Base-by-base conservation (phyloP, 1,139 yeast genomes). In the Fermentozyma sake region DNA sequence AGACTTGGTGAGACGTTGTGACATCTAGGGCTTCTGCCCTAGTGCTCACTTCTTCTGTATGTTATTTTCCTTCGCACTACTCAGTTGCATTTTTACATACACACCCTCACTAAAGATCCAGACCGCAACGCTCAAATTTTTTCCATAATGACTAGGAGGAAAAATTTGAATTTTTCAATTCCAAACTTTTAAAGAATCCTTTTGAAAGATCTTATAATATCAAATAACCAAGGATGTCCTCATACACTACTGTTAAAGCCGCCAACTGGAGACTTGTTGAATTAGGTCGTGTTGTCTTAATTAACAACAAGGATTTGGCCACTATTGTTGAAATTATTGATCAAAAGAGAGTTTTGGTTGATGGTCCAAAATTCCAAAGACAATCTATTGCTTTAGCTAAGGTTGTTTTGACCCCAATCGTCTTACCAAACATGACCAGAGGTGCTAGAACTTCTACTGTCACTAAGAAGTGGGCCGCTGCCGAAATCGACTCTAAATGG, bases 211-310 rank as follows among this genome's bases (percentile, higher is more conserved):
- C n/a, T n/a, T n/a, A n/a, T n/a, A n/a, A n/a, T n/a, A n/a, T n/a
- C n/a, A n/a, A n/a, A n/a, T n/a, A n/a, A 27, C 16, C 26, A 31
- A 39, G 41, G 41, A 63, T 62, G 70, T 57, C 67, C 40, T 38
- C 56, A 38, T 44, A 56, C 52, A 54, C 95, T 66, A 73, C 83
- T 64, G 93, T 89, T 70, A 83, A 84, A 77, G 84, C 95, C 68
- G 77, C 95, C 71, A 85, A 84, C 89, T 89, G 96, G 97, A 86
- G 96, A 83, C 81, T 77, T 67, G 98, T 93, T 68, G 96, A 91
- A 79, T 84, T 89, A 63, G 99, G 99, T 68, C 96, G 98, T 77
- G 86, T 93, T 65, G 96, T 89, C 71, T 82, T 89, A 64, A 66
- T 91, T 67, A 71, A 78, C 79, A 74, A 78, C 73, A 82, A 84